These are phyloP conservation scores for Myriangium duriaei DNA, from an alignment of 2,329 filamentous ascomycete species.

Conservation along the genomic window DNA sequence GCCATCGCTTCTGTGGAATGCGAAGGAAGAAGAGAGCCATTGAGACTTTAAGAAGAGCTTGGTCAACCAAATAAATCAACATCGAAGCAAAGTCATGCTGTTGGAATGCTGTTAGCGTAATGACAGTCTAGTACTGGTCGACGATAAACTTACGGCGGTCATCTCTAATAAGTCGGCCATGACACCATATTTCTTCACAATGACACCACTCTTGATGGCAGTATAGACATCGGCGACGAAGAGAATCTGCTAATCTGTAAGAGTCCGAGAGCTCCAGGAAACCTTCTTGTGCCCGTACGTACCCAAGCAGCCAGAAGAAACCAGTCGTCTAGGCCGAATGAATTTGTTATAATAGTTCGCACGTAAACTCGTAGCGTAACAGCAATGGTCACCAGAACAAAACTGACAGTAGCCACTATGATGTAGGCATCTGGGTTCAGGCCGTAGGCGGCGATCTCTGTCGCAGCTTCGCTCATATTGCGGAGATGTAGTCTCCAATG, in stretches of 20 bases:
- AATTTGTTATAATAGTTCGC: conserved; percentile 8
- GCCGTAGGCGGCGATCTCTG: conserved; percentile 5
- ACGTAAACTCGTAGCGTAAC: conserved; percentile 9
- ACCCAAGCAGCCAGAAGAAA: conserved; percentile 9
- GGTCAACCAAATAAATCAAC: conserved; percentile 10
- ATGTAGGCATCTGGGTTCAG: conserved; percentile 8
- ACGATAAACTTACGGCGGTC: conserved; percentile 1
- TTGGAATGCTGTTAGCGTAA: neutral
- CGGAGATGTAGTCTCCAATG: too few relatives aligned
- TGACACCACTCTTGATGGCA: conserved; percentile 7
- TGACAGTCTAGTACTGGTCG: neutral
- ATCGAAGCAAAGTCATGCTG: conserved; percentile 7
- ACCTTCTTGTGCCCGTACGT: neutral
- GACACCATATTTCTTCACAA: conserved; percentile 8
- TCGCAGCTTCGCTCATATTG: conserved; percentile 4
- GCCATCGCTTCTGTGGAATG: conserved; percentile 10
- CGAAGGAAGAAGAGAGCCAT: conserved; percentile 13
- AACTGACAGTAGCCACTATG: conserved; percentile 5
- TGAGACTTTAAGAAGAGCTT: conserved; percentile 12
- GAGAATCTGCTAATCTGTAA: conserved; percentile 3
- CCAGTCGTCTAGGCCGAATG: conserved; percentile 12
- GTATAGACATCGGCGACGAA: conserved; percentile 9
- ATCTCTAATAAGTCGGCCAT: neutral
- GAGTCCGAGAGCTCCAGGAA: neutral
- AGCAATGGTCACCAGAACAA: conserved; percentile 9